Evolutionary conservation across 257 asterid species (phyloP).

Genomic region (Nicotiana undulata): DNA sequence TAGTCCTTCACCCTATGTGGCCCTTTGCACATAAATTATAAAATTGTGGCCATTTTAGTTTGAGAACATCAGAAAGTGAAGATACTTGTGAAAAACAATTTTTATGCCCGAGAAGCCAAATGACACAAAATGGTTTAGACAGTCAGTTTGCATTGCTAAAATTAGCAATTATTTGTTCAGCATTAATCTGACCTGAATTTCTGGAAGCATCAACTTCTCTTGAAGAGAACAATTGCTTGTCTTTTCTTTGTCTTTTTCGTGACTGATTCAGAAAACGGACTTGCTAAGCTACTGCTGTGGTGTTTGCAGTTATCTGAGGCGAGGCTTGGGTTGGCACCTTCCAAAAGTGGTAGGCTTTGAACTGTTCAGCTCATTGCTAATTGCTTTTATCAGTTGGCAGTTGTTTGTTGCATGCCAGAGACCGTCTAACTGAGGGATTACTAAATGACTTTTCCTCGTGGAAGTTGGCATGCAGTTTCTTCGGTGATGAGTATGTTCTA

Average conservation of each 20-base stretch:
- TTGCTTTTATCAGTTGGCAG: constrained; percentile 98
- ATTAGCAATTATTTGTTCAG: not conserved
- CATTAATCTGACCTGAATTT: not conserved
- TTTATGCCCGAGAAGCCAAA: not conserved
- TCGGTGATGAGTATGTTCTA: not conserved
- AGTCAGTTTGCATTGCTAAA: not conserved
- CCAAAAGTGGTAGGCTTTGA: constrained; percentile 85
- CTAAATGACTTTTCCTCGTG: not conserved
- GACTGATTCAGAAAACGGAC: not conserved
- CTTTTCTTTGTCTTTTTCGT: not conserved
- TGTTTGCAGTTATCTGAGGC: constrained; percentile 69
- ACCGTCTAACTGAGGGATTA: constrained; percentile 45
- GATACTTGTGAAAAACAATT: not conserved
- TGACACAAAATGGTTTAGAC: not conserved
- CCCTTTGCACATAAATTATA: not conserved
- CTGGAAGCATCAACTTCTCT: not conserved
- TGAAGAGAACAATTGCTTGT: not conserved
- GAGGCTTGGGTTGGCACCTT: constrained; percentile 82
- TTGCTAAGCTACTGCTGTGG: not conserved
- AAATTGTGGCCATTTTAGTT: not conserved
- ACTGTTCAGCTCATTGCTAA: constrained; percentile 63
- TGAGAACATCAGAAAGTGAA: not conserved
- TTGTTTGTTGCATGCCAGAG: constrained; percentile 80
- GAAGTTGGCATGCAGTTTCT: not conserved
- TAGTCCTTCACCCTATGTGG: not conserved